Evolutionary conservation across 2,329 filamentous ascomycete genomes (phyloP).

Genomic region (Ophiostoma sp.): DNA sequence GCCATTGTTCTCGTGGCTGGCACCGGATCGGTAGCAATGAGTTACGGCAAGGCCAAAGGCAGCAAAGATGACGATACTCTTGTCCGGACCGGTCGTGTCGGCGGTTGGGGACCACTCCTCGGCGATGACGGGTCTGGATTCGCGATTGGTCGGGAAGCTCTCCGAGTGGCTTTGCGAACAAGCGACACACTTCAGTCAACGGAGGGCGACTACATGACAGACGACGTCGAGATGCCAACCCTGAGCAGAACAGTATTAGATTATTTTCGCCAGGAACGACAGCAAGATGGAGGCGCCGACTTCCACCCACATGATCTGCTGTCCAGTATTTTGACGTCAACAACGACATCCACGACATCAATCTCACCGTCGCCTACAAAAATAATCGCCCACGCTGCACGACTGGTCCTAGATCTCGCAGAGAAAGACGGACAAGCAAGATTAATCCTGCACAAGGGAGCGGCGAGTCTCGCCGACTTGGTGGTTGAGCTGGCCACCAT

Average conservation of each 20-base stretch:
- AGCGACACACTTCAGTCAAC: neutral
- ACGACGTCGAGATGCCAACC: neutral
- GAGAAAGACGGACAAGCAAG: neutral
- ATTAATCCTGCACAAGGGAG: neutral
- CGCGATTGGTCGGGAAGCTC: slow-evolving; percentile 41
- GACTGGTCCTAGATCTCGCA: slow-evolving; percentile 1
- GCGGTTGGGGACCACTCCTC: slow-evolving; percentile 47
- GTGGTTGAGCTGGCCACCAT: slow-evolving; percentile 3
- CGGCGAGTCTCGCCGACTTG: slow-evolving; percentile 10
- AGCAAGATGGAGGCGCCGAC: neutral
- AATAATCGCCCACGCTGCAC: slow-evolving; percentile 11
- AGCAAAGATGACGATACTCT: slow-evolving; percentile 27
- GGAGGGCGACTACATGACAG: too few species aligned
- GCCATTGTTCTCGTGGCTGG: slow-evolving; percentile 44
- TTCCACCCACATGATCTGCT: slow-evolving; percentile 9
- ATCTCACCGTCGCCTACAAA: neutral
- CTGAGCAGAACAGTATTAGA: neutral
- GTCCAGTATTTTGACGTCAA: neutral
- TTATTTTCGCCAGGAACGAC: neutral
- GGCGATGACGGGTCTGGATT: slow-evolving; percentile 48
- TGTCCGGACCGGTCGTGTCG: slow-evolving; percentile 38
- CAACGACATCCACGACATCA: neutral
- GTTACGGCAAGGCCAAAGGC: slow-evolving; percentile 32
- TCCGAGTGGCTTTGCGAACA: slow-evolving; percentile 38
- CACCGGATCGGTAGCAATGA: slow-evolving; percentile 46